Base-by-base conservation (phyloP, 163 green algal species). In the Chlamydomonas reinhardtii region DNA sequence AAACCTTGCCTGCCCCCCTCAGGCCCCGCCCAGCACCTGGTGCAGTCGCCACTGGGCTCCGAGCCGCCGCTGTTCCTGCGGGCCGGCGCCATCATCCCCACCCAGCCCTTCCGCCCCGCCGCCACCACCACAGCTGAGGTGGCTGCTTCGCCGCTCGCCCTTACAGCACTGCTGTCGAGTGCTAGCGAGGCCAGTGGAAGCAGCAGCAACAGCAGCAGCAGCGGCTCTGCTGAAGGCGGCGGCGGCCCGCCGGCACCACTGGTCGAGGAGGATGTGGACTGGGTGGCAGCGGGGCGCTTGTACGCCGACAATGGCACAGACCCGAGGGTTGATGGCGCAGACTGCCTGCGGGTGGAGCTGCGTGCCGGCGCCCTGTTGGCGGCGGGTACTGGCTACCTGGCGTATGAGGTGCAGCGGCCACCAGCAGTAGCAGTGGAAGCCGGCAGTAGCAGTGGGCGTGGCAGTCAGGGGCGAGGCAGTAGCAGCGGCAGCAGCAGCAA, bases 61-160 rank as follows among this genome's bases (percentile, higher is more conserved):
- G 54, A 71, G 14, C 80, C 80, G 54, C 80, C 80, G 14, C 54
- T 86, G 31, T 73, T 86, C 54, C 70, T 80, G 37, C 80, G 80
- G 1, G 35, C 35, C 3, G 80, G 80, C 16, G 34, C 20, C 27
- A 54, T 86, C 54, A 19, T 86, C 25, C 80, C 80, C 69, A 48
- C 66, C 2, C 80, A 86, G n/a, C 74, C 37, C 12, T 17, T 56
- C 48, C 48, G 48, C 48, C 48, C 34, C 20, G 35, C 76, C 35
- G n/a, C 6, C 54, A 20, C 69, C 25, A 86, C 80, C 69, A 86
- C 80, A 48, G 62, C 78, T 68, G 27, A 32, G 31, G 32, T 54
- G 52, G 78, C 78, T 32, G 78, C 66, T 11, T 75, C 78, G 16
- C 78, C 78, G 2, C 78, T 85, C 37, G 71, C 48, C 1, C 66